Percentiles rank a stretch among this genome's conserved stretches.
phyloP scores from a whole-genome alignment of 495 filamentous ascomycete genomes.

The Apiosordaria backusii region DNA sequence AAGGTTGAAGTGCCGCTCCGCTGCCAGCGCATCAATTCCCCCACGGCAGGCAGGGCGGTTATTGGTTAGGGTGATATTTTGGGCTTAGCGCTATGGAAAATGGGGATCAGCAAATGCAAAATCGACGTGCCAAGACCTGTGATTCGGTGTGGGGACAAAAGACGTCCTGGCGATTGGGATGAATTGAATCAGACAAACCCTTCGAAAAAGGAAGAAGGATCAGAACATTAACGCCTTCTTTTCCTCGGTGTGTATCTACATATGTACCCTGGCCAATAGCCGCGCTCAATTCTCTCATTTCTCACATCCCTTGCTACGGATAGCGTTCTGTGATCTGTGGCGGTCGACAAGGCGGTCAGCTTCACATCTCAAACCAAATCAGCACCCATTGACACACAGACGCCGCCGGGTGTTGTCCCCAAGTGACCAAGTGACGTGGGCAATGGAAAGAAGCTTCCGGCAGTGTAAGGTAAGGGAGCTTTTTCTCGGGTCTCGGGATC shows the following conservation, averaged over 20 bases:
- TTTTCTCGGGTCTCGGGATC: neutral
- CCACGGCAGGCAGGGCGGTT: neutral
- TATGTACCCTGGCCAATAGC: neutral
- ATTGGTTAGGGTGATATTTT: neutral
- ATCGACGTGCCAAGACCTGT: neutral
- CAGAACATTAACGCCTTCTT: neutral
- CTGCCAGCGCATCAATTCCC: neutral
- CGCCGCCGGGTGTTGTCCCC: no score
- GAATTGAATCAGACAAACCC: neutral
- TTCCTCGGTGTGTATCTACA: neutral
- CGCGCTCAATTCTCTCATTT: neutral
- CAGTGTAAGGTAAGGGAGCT: neutral
- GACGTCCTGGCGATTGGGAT: neutral
- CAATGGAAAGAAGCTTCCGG: neutral
- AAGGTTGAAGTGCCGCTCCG: neutral
- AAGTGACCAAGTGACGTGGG: neutral
- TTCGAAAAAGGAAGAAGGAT: neutral
- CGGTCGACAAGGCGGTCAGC: neutral
- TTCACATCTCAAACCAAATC: no score
- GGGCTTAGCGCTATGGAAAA: neutral
- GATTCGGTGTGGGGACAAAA: neutral
- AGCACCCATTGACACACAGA: no score
- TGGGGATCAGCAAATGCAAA: neutral
- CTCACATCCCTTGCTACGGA: neutral
- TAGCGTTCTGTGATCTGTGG: neutral